Evolutionary conservation across 345 rosid species (phyloP), one percentile per base, ranked within the genome.

Genomic region (Euclidium syriacum): DNA sequence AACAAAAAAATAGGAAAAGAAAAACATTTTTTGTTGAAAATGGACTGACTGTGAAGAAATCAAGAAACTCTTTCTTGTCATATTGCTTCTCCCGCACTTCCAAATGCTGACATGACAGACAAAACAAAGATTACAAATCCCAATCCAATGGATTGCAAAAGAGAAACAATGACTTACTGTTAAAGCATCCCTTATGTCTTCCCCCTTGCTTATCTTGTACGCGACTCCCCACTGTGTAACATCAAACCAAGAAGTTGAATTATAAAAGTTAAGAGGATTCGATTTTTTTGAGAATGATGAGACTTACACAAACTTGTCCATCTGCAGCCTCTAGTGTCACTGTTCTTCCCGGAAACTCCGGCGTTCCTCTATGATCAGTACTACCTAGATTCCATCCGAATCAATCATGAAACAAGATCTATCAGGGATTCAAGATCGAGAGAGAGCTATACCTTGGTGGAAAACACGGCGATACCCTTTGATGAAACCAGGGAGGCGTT

Each of bases 181-280:
- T 23, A 87, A 24, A 16, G 96, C 98, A 77, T 56, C 61, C 75
- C 73, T 80, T 75, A 80, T 73, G 64, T 92, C 94, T 73, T 87
- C 82, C 67, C 85, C 78, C 14, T 78, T 76, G 47, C 85, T 81
- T 70, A 89, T 80, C 73, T 79, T 92, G 76, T 89, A 89, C 3
- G 98, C 96, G 71, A 63, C 91, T 76, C 98, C 96, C 95, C 96
- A 84, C 98, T 92, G 68, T n/a, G n/a, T n/a, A n/a, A n/a, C n/a
- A n/a, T n/a, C n/a, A n/a, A n/a, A n/a, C n/a, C n/a, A n/a, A n/a
- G n/a, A n/a, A n/a, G n/a, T n/a, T n/a, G n/a, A n/a, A n/a, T n/a
- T n/a, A n/a, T n/a, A n/a, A n/a, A n/a, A n/a, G n/a, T n/a, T n/a
- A n/a, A n/a, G 4, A 26, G 52, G 11, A 38, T 7, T 11, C 2